Evolutionary conservation across 2,329 filamentous ascomycete genomes (phyloP), one percentile per base, ranked within the genome.

Genomic region (Epichloe sibirici): DNA sequence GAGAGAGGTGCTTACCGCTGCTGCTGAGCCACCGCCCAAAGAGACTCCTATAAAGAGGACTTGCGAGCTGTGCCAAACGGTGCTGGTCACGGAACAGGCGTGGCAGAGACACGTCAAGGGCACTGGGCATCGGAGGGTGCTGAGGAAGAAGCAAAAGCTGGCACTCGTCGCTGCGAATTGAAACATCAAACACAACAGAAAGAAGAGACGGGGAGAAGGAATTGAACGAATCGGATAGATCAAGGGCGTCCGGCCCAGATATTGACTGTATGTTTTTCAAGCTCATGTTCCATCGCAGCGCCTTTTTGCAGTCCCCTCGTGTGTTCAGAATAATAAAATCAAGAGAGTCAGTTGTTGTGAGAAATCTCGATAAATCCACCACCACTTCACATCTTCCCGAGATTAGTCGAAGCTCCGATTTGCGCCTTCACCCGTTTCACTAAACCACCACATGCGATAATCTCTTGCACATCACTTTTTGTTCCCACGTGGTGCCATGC

Each of bases 391-490:
- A 21, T 21, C 17, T 21, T 21, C 17, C 17, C 17, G 17, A 21
- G 17, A 21, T 21, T 21, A 21, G 17, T 21, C 8, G 31, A 49
- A 21, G 48, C 48, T 15, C 15, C 53, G 40, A 90, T 86, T 65
- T 86, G 75, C 53, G 76, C 74, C 75, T 86, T 85, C 9, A 93
- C 86, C 89, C 88, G 94, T 57, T 82, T 84, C 74, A 90, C 87
- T 55, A 94, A 64, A 0, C 89, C 89, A 2, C 88, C 88, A 48
- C 76, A 69, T 0, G 86, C 85, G 61, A 91, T 88, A 53, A 91
- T 90, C 62, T 87, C 86, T 66, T 95, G 90, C 52, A 95, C 86
- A 63, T 91, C 1, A 95, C 88, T 69, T 85, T 88, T 64, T 93
- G 79, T 49, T 74, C 84, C 89, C 88, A 95, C 39, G 70, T 78